Conservation (phyloP, 2,329 filamentous ascomycete species). For the Plenodomus lindquistii region DNA sequence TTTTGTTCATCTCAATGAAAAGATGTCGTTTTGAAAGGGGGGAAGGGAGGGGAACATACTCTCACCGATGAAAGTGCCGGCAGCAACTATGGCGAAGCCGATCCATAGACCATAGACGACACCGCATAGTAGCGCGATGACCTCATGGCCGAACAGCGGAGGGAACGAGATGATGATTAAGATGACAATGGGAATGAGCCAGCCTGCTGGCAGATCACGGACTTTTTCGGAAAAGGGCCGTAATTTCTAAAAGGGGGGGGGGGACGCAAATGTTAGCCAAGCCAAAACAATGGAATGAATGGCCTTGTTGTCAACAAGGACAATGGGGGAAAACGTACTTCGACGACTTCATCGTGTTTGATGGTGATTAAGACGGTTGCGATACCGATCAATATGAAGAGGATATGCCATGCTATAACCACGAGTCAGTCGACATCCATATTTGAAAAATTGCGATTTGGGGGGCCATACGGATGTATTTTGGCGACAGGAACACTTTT, state of each 20-base stretch:
- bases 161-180: slow-evolving; percentile 42
- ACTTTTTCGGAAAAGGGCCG: slow-evolving; percentile 41
- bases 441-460: neutral
- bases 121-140: slow-evolving; percentile 40
- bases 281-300: neutral
- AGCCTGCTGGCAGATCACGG: slow-evolving; percentile 40
- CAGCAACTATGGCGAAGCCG: slow-evolving; percentile 39
- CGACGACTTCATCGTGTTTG: slow-evolving; percentile 37
- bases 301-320: neutral
- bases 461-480: slow-evolving; percentile 39
- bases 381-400: slow-evolving; percentile 31
- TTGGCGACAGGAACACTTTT: slow-evolving; percentile 37
- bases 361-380: slow-evolving; percentile 35
- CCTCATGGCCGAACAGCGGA: slow-evolving; percentile 40
- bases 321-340: slow-evolving; percentile 17
- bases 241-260: slow-evolving; percentile 24
- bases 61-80: slow-evolving; percentile 42
- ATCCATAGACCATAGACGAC: slow-evolving; percentile 42
- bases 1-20: neutral
- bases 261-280: slow-evolving; percentile 9
- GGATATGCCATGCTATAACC: slow-evolving; percentile 37
- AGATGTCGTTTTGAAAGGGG: neutral
- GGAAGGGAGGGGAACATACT: slow-evolving; percentile 17
- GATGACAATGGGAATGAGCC: slow-evolving; percentile 41
- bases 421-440: slow-evolving; percentile 10